Evolutionary conservation across 139 green algal genomes (phyloP).

Genomic region (Coccomyxa sp.): DNA sequence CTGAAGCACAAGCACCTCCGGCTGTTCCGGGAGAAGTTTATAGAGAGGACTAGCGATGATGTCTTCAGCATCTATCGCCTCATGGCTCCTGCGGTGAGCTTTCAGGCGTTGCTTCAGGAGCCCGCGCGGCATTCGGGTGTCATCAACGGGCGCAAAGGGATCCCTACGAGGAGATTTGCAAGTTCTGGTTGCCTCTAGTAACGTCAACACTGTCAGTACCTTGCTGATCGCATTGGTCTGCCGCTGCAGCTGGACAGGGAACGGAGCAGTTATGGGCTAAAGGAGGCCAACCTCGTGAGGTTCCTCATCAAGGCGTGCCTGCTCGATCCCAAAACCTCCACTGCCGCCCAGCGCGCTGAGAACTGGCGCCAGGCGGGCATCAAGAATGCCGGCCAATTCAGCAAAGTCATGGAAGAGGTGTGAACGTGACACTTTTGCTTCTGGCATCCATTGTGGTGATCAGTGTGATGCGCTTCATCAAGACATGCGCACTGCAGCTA

Average conservation of each 20-base stretch:
- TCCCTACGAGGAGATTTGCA: background rate
- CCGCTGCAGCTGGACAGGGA: conserved; percentile 38
- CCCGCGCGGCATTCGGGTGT: background rate
- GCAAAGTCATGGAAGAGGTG: conserved; percentile 37
- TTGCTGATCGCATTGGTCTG: background rate
- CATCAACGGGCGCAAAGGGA: background rate
- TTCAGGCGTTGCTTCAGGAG: background rate
- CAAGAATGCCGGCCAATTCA: conserved; percentile 40
- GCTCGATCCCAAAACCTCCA: conserved; percentile 19
- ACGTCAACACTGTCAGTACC: background rate
- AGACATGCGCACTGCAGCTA: no score
- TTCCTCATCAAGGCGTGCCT: conserved; percentile 33
- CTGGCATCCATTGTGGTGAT: background rate
- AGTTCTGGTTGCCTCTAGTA: background rate
- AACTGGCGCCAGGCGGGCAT: conserved; percentile 27
- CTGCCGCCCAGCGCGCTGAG: conserved; percentile 5
- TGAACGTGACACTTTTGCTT: background rate
- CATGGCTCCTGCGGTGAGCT: conserved; percentile 43
- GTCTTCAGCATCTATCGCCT: conserved; percentile 56
- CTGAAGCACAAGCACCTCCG: conserved; percentile 15
- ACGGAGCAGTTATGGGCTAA: conserved; percentile 42
- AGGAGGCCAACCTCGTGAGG: conserved; percentile 41
- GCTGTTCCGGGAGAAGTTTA: conserved; percentile 33
- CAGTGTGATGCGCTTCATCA: background rate
- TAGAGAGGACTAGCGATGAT: conserved; percentile 30